Base-by-base conservation (phyloP, 805 yeast genomes). In the Lachancea sp. region DNA sequence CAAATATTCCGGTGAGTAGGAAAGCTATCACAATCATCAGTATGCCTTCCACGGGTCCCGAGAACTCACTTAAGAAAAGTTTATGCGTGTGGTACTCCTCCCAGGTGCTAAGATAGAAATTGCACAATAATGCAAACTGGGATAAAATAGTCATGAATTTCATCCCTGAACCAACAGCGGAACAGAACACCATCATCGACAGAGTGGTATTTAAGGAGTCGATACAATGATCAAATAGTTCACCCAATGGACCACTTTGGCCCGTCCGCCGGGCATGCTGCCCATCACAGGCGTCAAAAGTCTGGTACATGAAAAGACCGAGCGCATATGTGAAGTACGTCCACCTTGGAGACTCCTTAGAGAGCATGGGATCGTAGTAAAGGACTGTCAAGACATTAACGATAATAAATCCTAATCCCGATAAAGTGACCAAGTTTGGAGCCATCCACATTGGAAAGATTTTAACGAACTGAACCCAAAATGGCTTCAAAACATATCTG, bases 41-140 rank as follows among this genome's bases (percentile, higher is more conserved):
- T 21, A 89, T 84, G 2, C 97, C 97, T 63, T 89, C 97, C 3
- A 90, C 97, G 0, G 97, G 97, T 0, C 97, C 97, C 11, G 94
- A 83, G 52, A 86, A 78, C 46, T 73, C 79, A 25, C 90, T 78
- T 39, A 89, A 67, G 60, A 72, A 89, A 37, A 89, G 68, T 34
- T 78, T 79, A 52, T 87, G 94, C 1, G 97, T 89, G 58, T 88
- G 90, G 60, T 77, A 89, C 58, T 88, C 96, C 64, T 89, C 97
- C 97, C 97, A 89, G 1, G 97, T 89, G 28, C 94, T 80, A 36
- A 85, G 59, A 58, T 88, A 89, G 60, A 89, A 90, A 61, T 89
- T 89, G 46, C 82, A 75, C 38, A 85, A 70, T 2, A 84, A 68
- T 4, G 84, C 87, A 58, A 83, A 80, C 51, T 84, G 88, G 3